Conservation (phyloP, 1,284 basidiomycete genomes). For the Cryptococcus hybrid region DNA sequence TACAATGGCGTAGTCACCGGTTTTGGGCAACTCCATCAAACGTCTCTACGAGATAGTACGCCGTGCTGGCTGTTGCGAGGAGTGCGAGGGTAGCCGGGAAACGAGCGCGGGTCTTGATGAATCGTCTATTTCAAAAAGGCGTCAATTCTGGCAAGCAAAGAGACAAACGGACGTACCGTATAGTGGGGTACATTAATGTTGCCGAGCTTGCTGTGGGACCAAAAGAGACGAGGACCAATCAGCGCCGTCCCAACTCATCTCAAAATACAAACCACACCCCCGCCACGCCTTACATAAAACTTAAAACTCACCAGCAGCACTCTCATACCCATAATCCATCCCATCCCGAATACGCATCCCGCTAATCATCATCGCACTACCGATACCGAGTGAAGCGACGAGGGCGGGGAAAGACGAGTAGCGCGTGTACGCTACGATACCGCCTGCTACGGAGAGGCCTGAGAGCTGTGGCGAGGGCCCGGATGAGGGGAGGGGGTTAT, state of each 20-base stretch:
- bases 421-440: conserved; percentile 34
- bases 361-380: conserved; percentile 31
- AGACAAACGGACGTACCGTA: conserved; percentile 3
- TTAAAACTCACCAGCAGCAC: conserved; percentile 23
- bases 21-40: not conserved
- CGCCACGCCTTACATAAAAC: too few relatives aligned
- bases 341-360: conserved; percentile 38
- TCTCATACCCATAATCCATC: conserved; percentile 31
- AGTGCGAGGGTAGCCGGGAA: conserved; percentile 26
- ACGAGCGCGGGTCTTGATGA: conserved; percentile 21
- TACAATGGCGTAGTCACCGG: not conserved
- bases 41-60: conserved; percentile 27
- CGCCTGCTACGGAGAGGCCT: conserved; percentile 29
- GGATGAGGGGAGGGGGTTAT: not conserved
- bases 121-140: conserved; percentile 19
- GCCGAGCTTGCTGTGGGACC: conserved; percentile 7
- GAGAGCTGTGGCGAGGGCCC: conserved; percentile 19
- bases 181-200: conserved; percentile 8
- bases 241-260: too few relatives aligned
- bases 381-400: conserved; percentile 28
- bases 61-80: conserved; percentile 27
- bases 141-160: not conserved
- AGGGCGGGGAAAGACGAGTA: conserved; percentile 30
- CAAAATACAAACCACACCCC: too few relatives aligned
- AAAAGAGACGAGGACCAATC: not conserved